Percentiles rank a stretch among this genome's conserved stretches.
phyloP scores from a whole-genome alignment of 2,329 filamentous ascomycete genomes.

The Neobulgaria alba region DNA sequence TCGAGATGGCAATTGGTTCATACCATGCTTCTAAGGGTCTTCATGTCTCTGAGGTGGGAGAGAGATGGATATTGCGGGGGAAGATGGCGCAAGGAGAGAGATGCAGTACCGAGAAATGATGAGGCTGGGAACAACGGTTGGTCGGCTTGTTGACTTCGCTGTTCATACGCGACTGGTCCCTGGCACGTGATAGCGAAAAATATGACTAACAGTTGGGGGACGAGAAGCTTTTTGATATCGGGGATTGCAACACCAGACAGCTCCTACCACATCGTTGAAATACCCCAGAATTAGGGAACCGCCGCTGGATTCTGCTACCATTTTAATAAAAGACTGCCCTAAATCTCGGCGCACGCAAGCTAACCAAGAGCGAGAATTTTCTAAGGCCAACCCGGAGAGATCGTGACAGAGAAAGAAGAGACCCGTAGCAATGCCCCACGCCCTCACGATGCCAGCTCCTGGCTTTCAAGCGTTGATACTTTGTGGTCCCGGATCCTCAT shows the following conservation, averaged over 20 bases:
- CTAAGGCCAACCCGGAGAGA: no score
- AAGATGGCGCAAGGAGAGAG: constrained; percentile 13
- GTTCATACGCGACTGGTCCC: constrained; percentile 8
- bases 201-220: constrained; percentile 11
- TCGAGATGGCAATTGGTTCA: constrained; percentile 1
- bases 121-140: constrained; percentile 15
- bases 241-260: no score
- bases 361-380: no score
- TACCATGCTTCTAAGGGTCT: constrained; percentile 18
- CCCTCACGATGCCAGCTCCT: constrained; percentile 60
- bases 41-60: constrained; percentile 3
- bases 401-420: no score
- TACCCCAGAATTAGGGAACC: no score
- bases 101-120: constrained; percentile 9
- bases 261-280: no score
- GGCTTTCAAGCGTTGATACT: constrained; percentile 78
- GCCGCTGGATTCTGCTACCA: no score
- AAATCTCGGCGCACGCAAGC: no score
- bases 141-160: constrained; percentile 12
- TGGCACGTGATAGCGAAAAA: constrained; percentile 10
- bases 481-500: constrained; percentile 73
- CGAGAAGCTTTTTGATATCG: constrained; percentile 7
- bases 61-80: constrained; percentile 2
- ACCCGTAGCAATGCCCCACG: constrained; percentile 73
- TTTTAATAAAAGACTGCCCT: no score